These are phyloP conservation scores for Ustilago loliicola DNA, from an alignment of 1,284 basidiomycete genomes.

Conservation along the genomic window DNA sequence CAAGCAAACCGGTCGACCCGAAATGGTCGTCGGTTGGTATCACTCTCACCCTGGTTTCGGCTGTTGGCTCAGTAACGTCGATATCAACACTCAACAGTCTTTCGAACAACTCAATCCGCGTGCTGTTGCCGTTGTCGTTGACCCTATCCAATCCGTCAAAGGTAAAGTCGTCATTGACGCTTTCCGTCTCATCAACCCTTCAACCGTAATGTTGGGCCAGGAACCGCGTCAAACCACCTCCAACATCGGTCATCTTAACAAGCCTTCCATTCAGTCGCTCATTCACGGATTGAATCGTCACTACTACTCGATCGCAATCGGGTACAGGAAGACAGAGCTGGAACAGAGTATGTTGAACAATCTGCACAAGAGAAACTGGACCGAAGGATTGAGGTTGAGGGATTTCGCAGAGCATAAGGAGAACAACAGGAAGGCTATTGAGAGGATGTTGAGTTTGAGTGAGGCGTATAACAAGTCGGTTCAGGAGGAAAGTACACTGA, in stretches of 20 bases:
- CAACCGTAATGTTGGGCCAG: slow-evolving; percentile 77
- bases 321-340: slow-evolving; percentile 69
- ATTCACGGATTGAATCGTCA: slow-evolving; percentile 70
- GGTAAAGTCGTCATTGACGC: slow-evolving; percentile 94
- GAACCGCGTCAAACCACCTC: slow-evolving; percentile 98
- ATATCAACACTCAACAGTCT: slow-evolving; percentile 99
- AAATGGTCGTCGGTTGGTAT: slow-evolving; percentile 99
- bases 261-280: slow-evolving; percentile 90
- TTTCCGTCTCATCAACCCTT: slow-evolving; percentile 78
- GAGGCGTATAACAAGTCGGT: slow-evolving; percentile 70
- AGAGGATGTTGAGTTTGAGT: slow-evolving; percentile 65
- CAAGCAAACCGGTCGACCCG: slow-evolving; percentile 97
- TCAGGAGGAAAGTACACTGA: slow-evolving; percentile 66
- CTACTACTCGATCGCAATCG: slow-evolving; percentile 70
- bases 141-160: slow-evolving; percentile 99
- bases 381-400: slow-evolving; percentile 65
- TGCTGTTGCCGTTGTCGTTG: slow-evolving; percentile 96
- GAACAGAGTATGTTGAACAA: slow-evolving; percentile 71
- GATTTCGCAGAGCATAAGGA: slow-evolving; percentile 69
- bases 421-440: slow-evolving; percentile 66
- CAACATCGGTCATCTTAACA: slow-evolving; percentile 98
- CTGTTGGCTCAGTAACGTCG: slow-evolving; percentile 98
- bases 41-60: slow-evolving; percentile 99
- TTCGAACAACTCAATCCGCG: slow-evolving; percentile 96
- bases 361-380: slow-evolving; percentile 70